Conservation (phyloP, 306 rosid genomes). For the Vigna hirtella region DNA sequence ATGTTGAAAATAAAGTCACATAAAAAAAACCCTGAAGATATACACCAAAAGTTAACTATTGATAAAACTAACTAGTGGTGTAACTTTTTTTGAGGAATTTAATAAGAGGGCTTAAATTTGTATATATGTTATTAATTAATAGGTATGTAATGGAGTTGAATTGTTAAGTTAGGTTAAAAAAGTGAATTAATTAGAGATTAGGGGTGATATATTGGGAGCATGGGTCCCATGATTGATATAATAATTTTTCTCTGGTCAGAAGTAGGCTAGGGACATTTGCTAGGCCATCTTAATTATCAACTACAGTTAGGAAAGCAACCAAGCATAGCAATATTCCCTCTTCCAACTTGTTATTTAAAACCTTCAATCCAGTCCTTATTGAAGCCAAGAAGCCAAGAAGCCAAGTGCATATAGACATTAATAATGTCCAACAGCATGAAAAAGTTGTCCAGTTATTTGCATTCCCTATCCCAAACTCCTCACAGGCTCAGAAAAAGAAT, state of each 20-base stretch:
- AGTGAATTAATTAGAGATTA: not conserved
- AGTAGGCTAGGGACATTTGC: slow-evolving; percentile 51
- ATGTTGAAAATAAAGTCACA: not conserved
- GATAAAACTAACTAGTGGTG: not conserved
- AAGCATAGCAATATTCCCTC: slow-evolving; percentile 47
- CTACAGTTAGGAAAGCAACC: slow-evolving; percentile 32
- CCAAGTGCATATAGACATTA: not conserved
- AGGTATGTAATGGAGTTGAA: too few species aligned
- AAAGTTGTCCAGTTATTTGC: slow-evolving; percentile 64
- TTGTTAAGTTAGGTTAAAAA: not conserved
- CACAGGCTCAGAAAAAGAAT: slow-evolving; percentile 80
- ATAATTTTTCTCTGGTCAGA: slow-evolving; percentile 14
- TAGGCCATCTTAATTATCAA: slow-evolving; percentile 37
- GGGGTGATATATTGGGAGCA: not conserved
- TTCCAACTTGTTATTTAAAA: slow-evolving; percentile 61
- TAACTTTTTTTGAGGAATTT: not conserved
- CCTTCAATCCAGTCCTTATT: slow-evolving; percentile 49
- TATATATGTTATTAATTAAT: too few species aligned
- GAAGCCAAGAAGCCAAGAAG: slow-evolving; percentile 52
- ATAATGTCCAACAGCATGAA: slow-evolving; percentile 52
- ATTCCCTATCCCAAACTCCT: slow-evolving; percentile 82
- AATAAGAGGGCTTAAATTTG: not conserved
- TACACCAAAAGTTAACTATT: not conserved
- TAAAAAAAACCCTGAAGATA: not conserved
- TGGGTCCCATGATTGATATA: slow-evolving; percentile 7